These are phyloP conservation scores for Penicillium bovifimosum DNA, from an alignment of 495 filamentous ascomycete genomes.

Conservation along the genomic window DNA sequence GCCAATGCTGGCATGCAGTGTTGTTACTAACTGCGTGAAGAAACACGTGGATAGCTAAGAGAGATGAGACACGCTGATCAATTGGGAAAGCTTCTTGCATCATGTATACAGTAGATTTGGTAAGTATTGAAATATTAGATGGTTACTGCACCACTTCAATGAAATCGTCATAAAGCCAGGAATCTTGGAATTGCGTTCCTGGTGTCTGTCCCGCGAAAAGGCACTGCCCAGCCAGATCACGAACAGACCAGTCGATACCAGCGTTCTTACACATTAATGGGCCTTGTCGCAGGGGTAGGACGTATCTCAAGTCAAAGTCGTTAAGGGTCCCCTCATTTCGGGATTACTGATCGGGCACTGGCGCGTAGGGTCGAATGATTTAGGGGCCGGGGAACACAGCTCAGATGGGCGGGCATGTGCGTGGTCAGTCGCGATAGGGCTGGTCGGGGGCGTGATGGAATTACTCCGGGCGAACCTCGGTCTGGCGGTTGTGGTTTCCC, in stretches of 20 bases:
- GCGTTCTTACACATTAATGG: background rate
- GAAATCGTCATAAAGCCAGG: background rate
- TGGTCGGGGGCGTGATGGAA: background rate
- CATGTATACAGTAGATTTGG: no score
- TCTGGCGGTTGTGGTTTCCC: conserved; percentile 35
- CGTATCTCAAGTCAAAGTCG: background rate
- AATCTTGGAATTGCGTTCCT: background rate
- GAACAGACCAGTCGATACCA: conserved; percentile 13
- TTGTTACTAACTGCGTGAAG: no score
- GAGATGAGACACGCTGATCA: background rate
- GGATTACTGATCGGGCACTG: background rate
- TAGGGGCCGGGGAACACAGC: background rate
- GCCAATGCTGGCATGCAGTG: no score
- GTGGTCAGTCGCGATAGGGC: background rate
- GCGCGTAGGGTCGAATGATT: conserved; percentile 10
- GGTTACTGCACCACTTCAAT: background rate
- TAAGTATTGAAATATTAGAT: no score
- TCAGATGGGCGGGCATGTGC: background rate
- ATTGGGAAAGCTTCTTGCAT: background rate
- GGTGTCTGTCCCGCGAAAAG: conserved; percentile 1
- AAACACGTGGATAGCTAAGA: no score
- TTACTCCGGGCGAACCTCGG: conserved; percentile 9
- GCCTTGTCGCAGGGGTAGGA: background rate
- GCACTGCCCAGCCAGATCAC: conserved; percentile 16
- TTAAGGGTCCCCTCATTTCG: background rate